A percentile compares a stretch with the other conserved stretches of the same genome.
These are phyloP conservation scores for Viridothelium virens DNA, from an alignment of 495 filamentous ascomycete genomes.

Conservation along the genomic window DNA sequence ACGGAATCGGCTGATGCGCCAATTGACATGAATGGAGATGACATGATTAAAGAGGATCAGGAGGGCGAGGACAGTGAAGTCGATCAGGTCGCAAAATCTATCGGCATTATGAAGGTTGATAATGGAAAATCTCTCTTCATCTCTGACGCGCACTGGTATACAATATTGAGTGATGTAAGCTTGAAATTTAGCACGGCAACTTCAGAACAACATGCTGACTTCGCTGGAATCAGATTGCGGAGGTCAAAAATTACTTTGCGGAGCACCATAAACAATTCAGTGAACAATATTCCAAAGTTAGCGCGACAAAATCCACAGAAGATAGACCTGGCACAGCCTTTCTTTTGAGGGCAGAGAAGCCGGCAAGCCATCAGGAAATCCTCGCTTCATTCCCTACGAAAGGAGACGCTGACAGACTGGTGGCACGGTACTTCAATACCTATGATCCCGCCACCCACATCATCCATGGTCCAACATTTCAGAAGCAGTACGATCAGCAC, in stretches of 20 bases:
- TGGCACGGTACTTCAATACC: constrained; percentile 63
- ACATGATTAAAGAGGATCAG: constrained; percentile 47
- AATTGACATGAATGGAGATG: constrained; percentile 53
- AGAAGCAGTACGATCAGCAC: constrained; percentile 74
- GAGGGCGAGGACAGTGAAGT: constrained; percentile 69
- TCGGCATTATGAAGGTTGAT: constrained; percentile 88
- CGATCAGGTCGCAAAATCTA: constrained; percentile 82
- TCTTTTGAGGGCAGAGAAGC: constrained; percentile 62
- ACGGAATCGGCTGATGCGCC: constrained; percentile 37
- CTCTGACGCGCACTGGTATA: constrained; percentile 90
- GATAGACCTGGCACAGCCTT: constrained; percentile 44
- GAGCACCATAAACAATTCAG: constrained; percentile 63
- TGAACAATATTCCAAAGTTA: constrained; percentile 54
- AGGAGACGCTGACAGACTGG: constrained; percentile 71
- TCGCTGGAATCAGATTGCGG: constrained; percentile 57
- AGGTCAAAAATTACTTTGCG: constrained; percentile 83
- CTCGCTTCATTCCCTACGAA: constrained; percentile 71
- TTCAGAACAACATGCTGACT: constrained; percentile 15
- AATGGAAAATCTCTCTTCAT: constrained; percentile 80
- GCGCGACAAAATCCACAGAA: constrained; percentile 50
- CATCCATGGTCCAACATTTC: constrained; percentile 79
- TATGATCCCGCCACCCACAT: constrained; percentile 72
- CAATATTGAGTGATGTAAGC: constrained; percentile 72
- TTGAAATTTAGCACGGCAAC: not conserved
- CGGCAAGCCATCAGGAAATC: constrained; percentile 64